phyloP scores from a whole-genome alignment of 768 basidiomycete species.

The Lanmaoa pseudosensibilis region DNA sequence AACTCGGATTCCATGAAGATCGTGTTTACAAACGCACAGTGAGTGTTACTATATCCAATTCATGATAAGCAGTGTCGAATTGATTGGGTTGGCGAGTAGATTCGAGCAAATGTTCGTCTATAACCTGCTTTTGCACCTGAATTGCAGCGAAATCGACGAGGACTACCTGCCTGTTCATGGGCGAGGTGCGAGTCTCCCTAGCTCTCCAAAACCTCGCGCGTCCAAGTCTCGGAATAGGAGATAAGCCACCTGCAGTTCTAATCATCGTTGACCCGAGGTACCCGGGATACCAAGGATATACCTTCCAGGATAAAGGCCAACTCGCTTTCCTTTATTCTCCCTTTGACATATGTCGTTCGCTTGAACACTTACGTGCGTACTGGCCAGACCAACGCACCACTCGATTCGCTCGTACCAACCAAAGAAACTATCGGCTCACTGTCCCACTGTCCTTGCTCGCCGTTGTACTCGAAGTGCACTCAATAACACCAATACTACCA shows the following conservation, averaged over 20 bases:
- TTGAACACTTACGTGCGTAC: not conserved
- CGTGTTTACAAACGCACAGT: slow-evolving; percentile 92
- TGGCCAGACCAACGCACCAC: not conserved
- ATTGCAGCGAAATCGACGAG: slow-evolving; percentile 71
- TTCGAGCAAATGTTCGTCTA: slow-evolving; percentile 90
- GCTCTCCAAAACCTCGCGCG: slow-evolving; percentile 42
- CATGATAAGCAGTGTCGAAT: slow-evolving; percentile 2
- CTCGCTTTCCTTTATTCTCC: not conserved
- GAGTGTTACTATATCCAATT: slow-evolving; percentile 35
- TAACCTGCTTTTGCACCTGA: slow-evolving; percentile 77
- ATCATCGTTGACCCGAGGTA: not conserved
- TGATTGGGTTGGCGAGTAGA: slow-evolving; percentile 38
- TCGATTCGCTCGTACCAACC: not conserved
- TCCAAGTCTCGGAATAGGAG: slow-evolving; percentile 60
- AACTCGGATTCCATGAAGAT: slow-evolving; percentile 84
- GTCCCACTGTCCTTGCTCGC: not conserved
- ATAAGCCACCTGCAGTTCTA: slow-evolving; percentile 6
- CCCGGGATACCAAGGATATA: not conserved
- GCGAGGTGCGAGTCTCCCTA: slow-evolving; percentile 60
- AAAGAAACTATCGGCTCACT: not conserved
- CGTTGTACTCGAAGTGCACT: slow-evolving; percentile 21
- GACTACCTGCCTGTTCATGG: slow-evolving; percentile 81
- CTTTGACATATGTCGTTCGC: not conserved
- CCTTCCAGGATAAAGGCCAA: not conserved
- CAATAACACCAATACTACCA: slow-evolving; percentile 1